Evolutionary conservation across 139 green algal species (phyloP).

Genomic region (Auxenochlorella pyrenoidosa): DNA sequence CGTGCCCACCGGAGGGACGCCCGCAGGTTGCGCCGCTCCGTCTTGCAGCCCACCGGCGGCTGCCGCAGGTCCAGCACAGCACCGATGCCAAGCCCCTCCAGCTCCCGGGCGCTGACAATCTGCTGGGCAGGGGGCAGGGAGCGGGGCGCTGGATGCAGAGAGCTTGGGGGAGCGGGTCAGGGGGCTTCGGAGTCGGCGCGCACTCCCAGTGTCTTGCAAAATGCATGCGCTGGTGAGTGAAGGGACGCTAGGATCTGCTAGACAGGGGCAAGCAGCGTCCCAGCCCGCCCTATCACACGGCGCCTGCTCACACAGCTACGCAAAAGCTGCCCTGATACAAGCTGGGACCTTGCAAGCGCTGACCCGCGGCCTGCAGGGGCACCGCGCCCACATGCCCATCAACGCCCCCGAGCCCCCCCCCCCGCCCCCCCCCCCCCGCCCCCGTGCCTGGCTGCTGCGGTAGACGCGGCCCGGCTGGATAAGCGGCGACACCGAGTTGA

Average conservation of each 20-base stretch:
- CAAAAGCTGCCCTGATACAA: no score
- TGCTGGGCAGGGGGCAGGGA: background rate
- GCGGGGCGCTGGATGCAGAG: background rate
- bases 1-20: background rate
- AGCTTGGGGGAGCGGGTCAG: background rate
- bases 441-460: constrained; percentile 25
- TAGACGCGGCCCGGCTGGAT: constrained; percentile 25
- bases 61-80: constrained; percentile 29
- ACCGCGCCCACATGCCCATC: no score
- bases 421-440: background rate
- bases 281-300: no score
- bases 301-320: no score
- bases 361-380: no score
- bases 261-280: no score
- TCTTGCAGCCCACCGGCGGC: constrained; percentile 31
- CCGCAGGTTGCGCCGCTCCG: background rate
- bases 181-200: no score
- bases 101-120: constrained; percentile 4
- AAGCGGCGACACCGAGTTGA: background rate
- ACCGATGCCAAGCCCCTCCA: background rate
- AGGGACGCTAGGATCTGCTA: no score
- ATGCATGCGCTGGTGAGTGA: no score
- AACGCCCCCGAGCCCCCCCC: no score
- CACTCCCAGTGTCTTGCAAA: no score
- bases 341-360: no score